A percentile compares a stretch with the other conserved stretches of the same genome.
Conservation (phyloP, 768 basidiomycete genomes). For the Leccinum truebloodii region DNA sequence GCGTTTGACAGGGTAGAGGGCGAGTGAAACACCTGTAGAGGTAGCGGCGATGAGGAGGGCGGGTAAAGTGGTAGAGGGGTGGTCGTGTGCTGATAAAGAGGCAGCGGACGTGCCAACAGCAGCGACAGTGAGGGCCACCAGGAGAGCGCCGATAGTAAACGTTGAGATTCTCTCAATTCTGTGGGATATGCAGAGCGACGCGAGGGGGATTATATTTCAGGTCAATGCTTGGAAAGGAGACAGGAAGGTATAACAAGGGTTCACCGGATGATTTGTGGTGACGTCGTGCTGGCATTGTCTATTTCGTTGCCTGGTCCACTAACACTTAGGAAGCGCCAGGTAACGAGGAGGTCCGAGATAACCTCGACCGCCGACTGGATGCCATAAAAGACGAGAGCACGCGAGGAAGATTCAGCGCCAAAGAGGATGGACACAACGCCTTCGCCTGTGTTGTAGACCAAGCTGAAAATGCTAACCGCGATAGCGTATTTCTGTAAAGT, state of each 20-base stretch:
- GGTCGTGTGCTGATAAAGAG: constrained; percentile 36
- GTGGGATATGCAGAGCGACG: neutral
- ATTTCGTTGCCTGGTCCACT: constrained; percentile 36
- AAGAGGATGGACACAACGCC: constrained; percentile 46
- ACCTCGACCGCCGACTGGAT: constrained; percentile 51
- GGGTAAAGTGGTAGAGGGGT: constrained; percentile 40
- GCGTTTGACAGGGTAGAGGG: constrained; percentile 46
- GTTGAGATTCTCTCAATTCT: constrained; percentile 43
- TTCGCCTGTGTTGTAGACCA: constrained; percentile 42
- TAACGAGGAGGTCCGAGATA: constrained; percentile 42
- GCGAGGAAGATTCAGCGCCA: constrained; percentile 45
- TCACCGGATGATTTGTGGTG: constrained; percentile 18
- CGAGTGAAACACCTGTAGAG: constrained; percentile 40
- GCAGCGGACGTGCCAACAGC: constrained; percentile 39
- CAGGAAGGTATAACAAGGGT: neutral
- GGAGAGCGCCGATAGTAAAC: constrained; percentile 36
- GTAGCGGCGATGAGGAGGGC: constrained; percentile 45
- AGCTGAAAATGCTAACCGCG: constrained; percentile 41
- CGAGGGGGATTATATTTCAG: neutral
- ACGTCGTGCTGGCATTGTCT: neutral
- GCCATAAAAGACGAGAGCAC: constrained; percentile 48
- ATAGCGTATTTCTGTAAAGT: constrained; percentile 39
- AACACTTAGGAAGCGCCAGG: constrained; percentile 44
- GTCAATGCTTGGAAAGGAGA: neutral
- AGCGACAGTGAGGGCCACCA: constrained; percentile 38